Conservation (phyloP, 2,329 filamentous ascomycete genomes). For the Calonectria henricotiae region DNA sequence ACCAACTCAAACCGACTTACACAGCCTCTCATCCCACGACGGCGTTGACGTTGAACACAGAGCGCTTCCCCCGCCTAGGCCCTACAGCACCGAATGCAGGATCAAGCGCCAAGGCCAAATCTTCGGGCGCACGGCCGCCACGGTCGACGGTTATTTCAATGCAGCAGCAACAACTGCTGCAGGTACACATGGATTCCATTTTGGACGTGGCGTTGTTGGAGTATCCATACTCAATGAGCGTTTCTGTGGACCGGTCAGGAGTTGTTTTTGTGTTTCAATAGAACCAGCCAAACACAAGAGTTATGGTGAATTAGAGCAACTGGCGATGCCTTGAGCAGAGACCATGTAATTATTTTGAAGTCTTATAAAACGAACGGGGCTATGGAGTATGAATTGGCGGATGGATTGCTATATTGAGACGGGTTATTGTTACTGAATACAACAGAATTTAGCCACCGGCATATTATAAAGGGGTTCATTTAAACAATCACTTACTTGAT, state of each 20-base stretch:
- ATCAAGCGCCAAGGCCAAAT: constrained; percentile 55
- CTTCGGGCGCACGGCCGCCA: constrained; percentile 66
- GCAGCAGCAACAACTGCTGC: constrained; percentile 89
- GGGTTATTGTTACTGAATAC: neutral
- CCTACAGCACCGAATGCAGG: constrained; percentile 55
- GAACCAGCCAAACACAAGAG: constrained; percentile 36
- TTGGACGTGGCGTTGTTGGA: constrained; percentile 92
- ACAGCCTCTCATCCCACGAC: constrained; percentile 75
- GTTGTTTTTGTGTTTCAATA: constrained; percentile 87
- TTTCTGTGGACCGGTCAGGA: constrained; percentile 91
- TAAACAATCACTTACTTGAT: too few relatives aligned
- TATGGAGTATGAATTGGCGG: constrained; percentile 32
- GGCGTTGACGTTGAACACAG: constrained; percentile 77
- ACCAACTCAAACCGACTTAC: constrained; percentile 84
- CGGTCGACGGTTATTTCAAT: constrained; percentile 88
- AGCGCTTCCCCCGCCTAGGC: constrained; percentile 68
- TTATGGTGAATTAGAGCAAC: constrained; percentile 31
- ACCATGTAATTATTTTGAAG: constrained; percentile 36
- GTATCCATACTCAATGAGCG: constrained; percentile 91
- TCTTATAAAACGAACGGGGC: constrained; percentile 13
- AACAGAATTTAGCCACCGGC: neutral
- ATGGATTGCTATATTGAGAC: constrained; percentile 2
- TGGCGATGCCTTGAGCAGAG: constrained; percentile 33
- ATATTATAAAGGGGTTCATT: too few relatives aligned
- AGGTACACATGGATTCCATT: constrained; percentile 89